A percentile compares a stretch with the other conserved stretches of the same genome.
Conservation (phyloP, 257 asterid species). For the Haberlea rhodopensis region DNA sequence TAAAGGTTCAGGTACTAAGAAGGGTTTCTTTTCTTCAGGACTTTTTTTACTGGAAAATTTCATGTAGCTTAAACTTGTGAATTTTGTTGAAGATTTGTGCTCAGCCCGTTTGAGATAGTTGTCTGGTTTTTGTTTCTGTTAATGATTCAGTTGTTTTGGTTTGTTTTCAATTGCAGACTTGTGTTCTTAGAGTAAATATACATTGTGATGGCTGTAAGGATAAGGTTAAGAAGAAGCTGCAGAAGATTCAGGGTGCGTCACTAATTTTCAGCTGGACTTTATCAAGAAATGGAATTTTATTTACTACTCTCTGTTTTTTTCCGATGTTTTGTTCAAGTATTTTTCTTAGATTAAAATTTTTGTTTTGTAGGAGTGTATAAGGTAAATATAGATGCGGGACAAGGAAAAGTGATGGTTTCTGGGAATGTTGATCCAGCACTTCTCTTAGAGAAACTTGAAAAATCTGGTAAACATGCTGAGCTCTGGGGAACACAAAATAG, state of each 20-base stretch:
- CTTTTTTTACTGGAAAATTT: background rate
- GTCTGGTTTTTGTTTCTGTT: too few relatives aligned
- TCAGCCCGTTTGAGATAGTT: too few relatives aligned
- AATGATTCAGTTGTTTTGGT: background rate
- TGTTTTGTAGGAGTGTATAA: constrained; percentile 36
- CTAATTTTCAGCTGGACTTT: background rate
- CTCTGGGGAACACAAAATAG: constrained; percentile 55
- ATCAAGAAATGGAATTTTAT: background rate
- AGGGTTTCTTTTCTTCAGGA: background rate
- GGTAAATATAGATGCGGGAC: constrained; percentile 39
- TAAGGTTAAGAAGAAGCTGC: constrained; percentile 54
- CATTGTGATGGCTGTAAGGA: constrained; percentile 73
- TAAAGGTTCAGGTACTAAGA: constrained; percentile 69
- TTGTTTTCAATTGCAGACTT: constrained; percentile 36
- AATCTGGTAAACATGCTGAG: constrained; percentile 75
- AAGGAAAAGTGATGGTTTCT: constrained; percentile 61
- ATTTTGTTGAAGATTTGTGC: background rate
- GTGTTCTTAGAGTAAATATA: constrained; percentile 57
- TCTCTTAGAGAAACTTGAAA: constrained; percentile 59
- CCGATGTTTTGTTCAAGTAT: background rate
- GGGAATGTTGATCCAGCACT: constrained; percentile 61
- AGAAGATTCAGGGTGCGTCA: constrained; percentile 55
- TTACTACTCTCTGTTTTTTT: background rate
- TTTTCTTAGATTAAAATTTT: background rate
- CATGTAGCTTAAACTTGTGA: background rate